Conservation (phyloP, 208 protist species). For the Trypanosoma scelopori region DNA sequence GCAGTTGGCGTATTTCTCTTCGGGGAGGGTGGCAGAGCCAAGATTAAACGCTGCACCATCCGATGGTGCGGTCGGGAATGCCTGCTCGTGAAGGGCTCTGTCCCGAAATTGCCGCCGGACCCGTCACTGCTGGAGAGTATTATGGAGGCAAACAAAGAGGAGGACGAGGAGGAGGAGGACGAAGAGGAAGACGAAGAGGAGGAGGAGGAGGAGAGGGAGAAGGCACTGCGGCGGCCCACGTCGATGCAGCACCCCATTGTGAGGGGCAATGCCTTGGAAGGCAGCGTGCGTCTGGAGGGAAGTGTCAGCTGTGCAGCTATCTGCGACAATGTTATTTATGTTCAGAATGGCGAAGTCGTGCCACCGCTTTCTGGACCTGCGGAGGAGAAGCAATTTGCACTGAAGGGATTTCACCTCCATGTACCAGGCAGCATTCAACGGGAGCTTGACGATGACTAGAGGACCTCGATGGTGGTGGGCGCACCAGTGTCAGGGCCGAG, state of each 20-base stretch:
- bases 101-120: conserved; percentile 32
- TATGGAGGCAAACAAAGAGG: not conserved
- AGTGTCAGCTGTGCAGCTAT: conserved; percentile 58
- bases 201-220: conserved; percentile 52
- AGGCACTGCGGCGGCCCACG: conserved; percentile 30
- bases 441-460: conserved; percentile 14
- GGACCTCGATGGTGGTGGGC: not conserved
- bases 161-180: not conserved
- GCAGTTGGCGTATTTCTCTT: conserved; percentile 64
- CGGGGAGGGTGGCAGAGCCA: conserved; percentile 43
- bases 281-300: conserved; percentile 66
- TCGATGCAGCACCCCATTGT: conserved; percentile 62
- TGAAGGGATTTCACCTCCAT: conserved; percentile 31
- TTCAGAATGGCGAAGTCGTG: conserved; percentile 22
- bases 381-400: conserved; percentile 24
- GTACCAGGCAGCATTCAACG: conserved; percentile 22
- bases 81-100: conserved; percentile 58
- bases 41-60: conserved; percentile 42
- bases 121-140: conserved; percentile 23
- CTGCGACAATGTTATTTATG: conserved; percentile 76
- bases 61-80: conserved; percentile 58
- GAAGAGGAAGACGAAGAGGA: conserved; percentile 25
- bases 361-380: conserved; percentile 13
- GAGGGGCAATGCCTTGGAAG: conserved; percentile 51
- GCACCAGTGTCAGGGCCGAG: no score